Conservation (phyloP, 192 early-diverging fungal genomes). For the Gorgonomyces haynaldii region DNA sequence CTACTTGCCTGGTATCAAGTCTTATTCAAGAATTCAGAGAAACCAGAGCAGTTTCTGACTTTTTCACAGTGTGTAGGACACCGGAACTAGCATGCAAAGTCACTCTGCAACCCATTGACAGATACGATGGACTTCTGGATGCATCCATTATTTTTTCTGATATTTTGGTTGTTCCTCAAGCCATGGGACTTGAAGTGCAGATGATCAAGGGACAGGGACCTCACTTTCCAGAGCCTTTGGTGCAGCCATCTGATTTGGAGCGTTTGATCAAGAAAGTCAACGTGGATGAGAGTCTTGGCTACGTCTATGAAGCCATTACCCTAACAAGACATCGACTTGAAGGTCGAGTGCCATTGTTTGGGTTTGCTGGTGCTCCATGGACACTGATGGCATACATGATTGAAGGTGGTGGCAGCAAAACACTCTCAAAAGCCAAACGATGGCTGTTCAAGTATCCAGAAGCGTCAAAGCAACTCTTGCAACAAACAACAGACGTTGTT, state of each 20-base stretch:
- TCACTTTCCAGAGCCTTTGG: slow-evolving; percentile 74
- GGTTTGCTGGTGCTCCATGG: slow-evolving; percentile 97
- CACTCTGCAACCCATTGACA: slow-evolving; percentile 94
- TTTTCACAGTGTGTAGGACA: slow-evolving; percentile 88
- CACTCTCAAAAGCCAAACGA: slow-evolving; percentile 74
- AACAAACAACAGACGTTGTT: slow-evolving; percentile 68
- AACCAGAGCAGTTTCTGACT: slow-evolving; percentile 72
- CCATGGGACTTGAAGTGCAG: slow-evolving; percentile 85
- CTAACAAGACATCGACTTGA: slow-evolving; percentile 74
- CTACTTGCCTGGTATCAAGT: slow-evolving; percentile 70
- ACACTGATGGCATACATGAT: slow-evolving; percentile 99
- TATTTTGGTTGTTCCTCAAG: slow-evolving; percentile 95
- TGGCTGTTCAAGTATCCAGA: slow-evolving; percentile 77
- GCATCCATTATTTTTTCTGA: slow-evolving; percentile 98
- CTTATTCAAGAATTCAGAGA: slow-evolving; percentile 67
- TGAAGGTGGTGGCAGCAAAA: slow-evolving; percentile 92
- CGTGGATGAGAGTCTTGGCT: slow-evolving; percentile 64
- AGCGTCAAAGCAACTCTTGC: slow-evolving; percentile 64
- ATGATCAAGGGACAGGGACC: slow-evolving; percentile 89
- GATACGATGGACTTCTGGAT: slow-evolving; percentile 79
- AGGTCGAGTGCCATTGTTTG: slow-evolving; percentile 83
- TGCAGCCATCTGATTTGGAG: slow-evolving; percentile 54
- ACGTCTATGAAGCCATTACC: slow-evolving; percentile 91
- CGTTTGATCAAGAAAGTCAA: slow-evolving; percentile 45
- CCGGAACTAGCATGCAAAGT: slow-evolving; percentile 85